These are phyloP conservation scores for Teunomyces pallodes DNA, from an alignment of 805 yeast genomes.

Conservation along the genomic window DNA sequence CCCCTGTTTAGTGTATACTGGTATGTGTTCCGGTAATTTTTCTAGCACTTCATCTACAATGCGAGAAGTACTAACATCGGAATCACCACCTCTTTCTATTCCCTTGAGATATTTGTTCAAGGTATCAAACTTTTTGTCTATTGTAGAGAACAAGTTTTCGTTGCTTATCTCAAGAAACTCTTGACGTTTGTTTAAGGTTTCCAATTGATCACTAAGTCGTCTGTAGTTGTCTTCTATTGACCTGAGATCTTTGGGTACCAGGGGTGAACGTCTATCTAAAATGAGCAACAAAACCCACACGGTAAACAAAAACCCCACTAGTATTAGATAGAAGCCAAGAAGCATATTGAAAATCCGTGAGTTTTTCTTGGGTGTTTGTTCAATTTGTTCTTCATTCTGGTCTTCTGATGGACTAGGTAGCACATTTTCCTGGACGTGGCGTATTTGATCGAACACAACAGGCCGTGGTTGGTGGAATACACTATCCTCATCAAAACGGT, in stretches of 20 bases:
- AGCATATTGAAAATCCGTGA: background rate
- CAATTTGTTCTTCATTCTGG: background rate
- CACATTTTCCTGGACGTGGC: constrained; percentile 1
- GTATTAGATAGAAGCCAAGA: background rate
- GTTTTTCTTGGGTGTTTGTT: background rate
- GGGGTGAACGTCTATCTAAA: background rate
- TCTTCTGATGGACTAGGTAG: background rate
- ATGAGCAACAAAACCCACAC: background rate
- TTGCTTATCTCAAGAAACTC: constrained; percentile 17
- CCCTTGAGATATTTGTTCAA: constrained; percentile 9
- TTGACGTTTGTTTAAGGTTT: constrained; percentile 15
- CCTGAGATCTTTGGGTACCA: background rate
- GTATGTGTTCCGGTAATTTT: constrained; percentile 29
- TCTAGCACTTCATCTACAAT: constrained; percentile 18
- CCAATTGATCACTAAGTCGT: constrained; percentile 1
- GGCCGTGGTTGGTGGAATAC: background rate
- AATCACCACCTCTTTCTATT: constrained; percentile 14
- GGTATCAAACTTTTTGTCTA: constrained; percentile 16
- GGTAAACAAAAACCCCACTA: background rate
- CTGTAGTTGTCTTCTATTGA: constrained; percentile 3
- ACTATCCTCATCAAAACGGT: background rate
- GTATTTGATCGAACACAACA: background rate
- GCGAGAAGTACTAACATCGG: constrained; percentile 13
- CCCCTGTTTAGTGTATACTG: constrained; percentile 29
- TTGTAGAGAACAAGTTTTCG: constrained; percentile 10